A percentile compares a stretch with the other conserved stretches of the same genome.
phyloP scores from a whole-genome alignment of 169 alveolate genomes.

The Plasmodium ovale region DNA sequence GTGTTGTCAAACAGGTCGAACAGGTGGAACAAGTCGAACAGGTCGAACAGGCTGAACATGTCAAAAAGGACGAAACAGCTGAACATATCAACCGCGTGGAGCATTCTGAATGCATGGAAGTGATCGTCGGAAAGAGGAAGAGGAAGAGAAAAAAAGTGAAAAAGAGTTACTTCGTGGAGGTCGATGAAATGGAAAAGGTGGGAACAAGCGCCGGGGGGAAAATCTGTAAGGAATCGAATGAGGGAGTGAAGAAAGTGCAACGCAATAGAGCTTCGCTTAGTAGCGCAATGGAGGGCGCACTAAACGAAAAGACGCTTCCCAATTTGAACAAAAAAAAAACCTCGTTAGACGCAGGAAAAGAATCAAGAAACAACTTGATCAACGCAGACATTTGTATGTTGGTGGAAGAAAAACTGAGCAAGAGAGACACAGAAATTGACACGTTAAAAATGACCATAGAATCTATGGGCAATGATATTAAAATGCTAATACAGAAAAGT shows the following conservation, averaged over 20 bases:
- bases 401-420: conserved; percentile 3
- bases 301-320: background rate
- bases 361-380: background rate
- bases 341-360: background rate
- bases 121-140: conserved; percentile 2
- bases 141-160: conserved; percentile 16
- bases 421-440: conserved; percentile 28
- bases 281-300: too few relatives aligned
- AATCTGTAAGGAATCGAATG: background rate
- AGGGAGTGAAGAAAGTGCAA: background rate
- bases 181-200: background rate
- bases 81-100: too few relatives aligned
- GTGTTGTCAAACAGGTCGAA: background rate
- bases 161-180: background rate
- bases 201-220: background rate
- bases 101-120: too few relatives aligned
- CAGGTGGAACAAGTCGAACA: background rate
- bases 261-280: background rate
- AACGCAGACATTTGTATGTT: background rate
- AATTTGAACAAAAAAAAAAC: background rate
- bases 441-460: background rate
- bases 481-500: background rate
- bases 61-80: background rate
- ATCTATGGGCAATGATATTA: conserved; percentile 16
- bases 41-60: background rate